These are phyloP conservation scores for Claviceps capensis DNA, from an alignment of 2,329 filamentous ascomycete genomes.

Conservation along the genomic window DNA sequence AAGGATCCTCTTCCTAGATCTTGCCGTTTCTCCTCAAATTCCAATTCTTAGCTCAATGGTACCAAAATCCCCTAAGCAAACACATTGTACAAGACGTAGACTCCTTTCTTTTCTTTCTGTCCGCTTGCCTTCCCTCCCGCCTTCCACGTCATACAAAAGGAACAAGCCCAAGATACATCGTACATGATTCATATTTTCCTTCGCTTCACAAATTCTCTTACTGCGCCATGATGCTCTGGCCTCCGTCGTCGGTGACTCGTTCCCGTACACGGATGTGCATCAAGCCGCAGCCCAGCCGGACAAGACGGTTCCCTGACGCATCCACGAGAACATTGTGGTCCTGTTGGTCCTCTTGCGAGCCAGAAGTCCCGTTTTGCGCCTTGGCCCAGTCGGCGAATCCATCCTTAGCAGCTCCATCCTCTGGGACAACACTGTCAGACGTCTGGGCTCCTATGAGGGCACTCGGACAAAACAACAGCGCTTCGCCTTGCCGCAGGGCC, in stretches of 20 bases:
- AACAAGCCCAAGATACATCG: not conserved
- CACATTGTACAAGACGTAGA: too few relatives aligned
- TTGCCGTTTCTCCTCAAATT: too few relatives aligned
- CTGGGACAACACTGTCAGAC: too few relatives aligned
- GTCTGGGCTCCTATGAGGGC: constrained; percentile 18
- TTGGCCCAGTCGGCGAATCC: not conserved
- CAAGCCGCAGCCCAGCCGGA: constrained; percentile 22
- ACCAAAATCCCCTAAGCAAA: too few relatives aligned
- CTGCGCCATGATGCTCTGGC: constrained; percentile 29
- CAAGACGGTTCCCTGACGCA: not conserved
- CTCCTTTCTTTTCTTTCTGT: too few relatives aligned
- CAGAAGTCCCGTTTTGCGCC: not conserved
- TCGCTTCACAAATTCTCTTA: constrained; percentile 2
- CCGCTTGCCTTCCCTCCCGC: too few relatives aligned
- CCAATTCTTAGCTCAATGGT: too few relatives aligned
- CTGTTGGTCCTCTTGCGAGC: not conserved
- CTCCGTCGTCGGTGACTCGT: constrained; percentile 31
- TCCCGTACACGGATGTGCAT: constrained; percentile 27
- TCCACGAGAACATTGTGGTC: too few relatives aligned
- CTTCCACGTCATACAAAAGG: not conserved
- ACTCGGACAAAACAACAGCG: constrained; percentile 31
- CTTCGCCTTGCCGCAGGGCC: constrained; percentile 28
- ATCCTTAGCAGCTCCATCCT: not conserved
- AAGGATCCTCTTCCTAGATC: too few relatives aligned
- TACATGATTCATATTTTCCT: not conserved